Conservation (phyloP, 805 yeast species). For the Monosporozyma yasuniensis region DNA sequence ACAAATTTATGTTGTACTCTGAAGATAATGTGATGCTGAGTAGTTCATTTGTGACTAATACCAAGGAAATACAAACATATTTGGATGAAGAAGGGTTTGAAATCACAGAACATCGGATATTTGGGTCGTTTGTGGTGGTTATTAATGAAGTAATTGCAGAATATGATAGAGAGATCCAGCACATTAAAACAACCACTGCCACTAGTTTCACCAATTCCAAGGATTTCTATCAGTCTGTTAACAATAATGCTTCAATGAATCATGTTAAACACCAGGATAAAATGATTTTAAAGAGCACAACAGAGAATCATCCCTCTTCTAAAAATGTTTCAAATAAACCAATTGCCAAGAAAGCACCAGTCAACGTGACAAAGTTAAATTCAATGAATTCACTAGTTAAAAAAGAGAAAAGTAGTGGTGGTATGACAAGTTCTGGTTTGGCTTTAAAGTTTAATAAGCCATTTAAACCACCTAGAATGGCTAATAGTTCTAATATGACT, state of each 20-base stretch:
- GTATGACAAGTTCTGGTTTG: conserved; percentile 5
- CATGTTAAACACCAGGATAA: background rate
- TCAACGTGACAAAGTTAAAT: background rate
- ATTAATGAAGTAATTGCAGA: conserved; percentile 14
- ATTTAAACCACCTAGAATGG: conserved; percentile 23
- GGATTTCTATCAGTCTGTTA: background rate
- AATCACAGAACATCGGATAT: conserved; percentile 21
- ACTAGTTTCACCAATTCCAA: background rate
- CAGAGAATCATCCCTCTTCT: background rate
- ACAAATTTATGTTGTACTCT: conserved; percentile 18
- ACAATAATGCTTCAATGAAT: background rate
- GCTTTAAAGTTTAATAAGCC: conserved; percentile 25
- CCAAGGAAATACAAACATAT: conserved; percentile 13
- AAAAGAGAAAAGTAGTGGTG: background rate
- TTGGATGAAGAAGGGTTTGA: conserved; percentile 19
- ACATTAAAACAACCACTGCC: conserved; percentile 1
- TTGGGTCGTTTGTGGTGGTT: conserved; percentile 19
- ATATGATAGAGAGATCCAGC: conserved; percentile 14
- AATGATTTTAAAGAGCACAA: background rate
- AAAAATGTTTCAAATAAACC: background rate
- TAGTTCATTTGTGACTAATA: conserved; percentile 20
- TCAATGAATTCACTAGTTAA: background rate
- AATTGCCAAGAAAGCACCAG: background rate
- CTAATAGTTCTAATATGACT: background rate
- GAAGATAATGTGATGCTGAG: conserved; percentile 17